These are phyloP conservation scores for Euphorbia lathyris DNA, from an alignment of 345 rosid species.

Conservation along the genomic window DNA sequence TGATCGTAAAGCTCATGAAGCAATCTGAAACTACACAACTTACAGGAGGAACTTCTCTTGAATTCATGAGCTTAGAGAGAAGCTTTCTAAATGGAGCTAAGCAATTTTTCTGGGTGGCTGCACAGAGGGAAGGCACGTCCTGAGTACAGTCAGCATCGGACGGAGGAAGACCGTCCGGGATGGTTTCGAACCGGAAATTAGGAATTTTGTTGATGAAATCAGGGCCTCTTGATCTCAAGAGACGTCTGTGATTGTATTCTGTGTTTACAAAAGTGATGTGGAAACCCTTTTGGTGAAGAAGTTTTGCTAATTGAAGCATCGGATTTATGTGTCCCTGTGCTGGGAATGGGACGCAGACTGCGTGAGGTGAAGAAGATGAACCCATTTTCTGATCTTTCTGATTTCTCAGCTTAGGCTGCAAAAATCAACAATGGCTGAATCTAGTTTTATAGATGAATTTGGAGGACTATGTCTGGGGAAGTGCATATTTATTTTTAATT, in stretches of 20 bases:
- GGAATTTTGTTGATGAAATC: constrained; percentile 6
- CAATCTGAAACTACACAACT: constrained; percentile 15
- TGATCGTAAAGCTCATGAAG: constrained; percentile 15
- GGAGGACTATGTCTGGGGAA: too few relatives aligned
- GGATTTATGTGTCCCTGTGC: constrained; percentile 56
- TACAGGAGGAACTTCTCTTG: neutral
- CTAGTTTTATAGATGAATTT: too few relatives aligned
- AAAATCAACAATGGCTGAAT: too few relatives aligned
- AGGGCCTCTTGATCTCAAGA: constrained; percentile 10
- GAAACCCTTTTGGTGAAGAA: constrained; percentile 14
- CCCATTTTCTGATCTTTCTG: constrained; percentile 6
- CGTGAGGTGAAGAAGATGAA: constrained; percentile 27
- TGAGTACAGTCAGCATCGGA: constrained; percentile 14
- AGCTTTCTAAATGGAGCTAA: constrained; percentile 9
- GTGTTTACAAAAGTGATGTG: constrained; percentile 13
- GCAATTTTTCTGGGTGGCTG: constrained; percentile 7
- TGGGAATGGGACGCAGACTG: constrained; percentile 36
- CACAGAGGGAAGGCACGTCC: constrained; percentile 14
- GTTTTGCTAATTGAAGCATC: constrained; percentile 17
- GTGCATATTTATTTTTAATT: too few relatives aligned
- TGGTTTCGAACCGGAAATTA: constrained; percentile 5
- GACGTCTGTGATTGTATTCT: constrained; percentile 15
- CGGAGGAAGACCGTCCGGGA: constrained; percentile 18
- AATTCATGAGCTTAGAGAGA: constrained; percentile 10
- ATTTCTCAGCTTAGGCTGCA: too few relatives aligned